These are phyloP conservation scores for Ceratobasidium sp. DNA, from an alignment of 1,284 basidiomycete genomes.

Conservation along the genomic window DNA sequence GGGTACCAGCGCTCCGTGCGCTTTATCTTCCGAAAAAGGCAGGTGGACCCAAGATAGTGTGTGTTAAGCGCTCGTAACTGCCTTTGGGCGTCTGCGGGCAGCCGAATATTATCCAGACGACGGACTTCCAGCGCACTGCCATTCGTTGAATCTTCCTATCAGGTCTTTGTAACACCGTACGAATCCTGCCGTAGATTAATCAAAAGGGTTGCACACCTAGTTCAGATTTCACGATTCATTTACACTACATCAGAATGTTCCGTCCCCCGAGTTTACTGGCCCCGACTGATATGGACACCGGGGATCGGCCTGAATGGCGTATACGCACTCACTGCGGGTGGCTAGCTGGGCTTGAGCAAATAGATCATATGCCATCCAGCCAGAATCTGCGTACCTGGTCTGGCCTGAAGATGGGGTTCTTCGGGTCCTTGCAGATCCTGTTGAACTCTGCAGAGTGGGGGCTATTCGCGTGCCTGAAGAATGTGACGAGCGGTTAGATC, in stretches of 20 bases:
- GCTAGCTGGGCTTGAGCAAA: not conserved
- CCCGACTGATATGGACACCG: too few relatives aligned
- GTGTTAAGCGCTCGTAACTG: not conserved
- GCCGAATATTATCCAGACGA: not conserved
- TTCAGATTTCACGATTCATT: not conserved
- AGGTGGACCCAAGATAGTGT: not conserved
- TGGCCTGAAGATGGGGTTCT: slow-evolving; percentile 4
- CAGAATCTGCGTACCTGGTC: not conserved
- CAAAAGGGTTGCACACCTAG: not conserved
- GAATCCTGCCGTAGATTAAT: too few relatives aligned
- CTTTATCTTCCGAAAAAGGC: not conserved
- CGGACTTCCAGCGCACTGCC: too few relatives aligned
- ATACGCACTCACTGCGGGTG: not conserved
- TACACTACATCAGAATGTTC: not conserved
- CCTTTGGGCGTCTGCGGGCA: too few relatives aligned
- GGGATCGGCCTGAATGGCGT: not conserved
- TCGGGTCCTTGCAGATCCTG: not conserved
- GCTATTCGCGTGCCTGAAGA: slow-evolving; percentile 2
- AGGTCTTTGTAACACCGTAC: too few relatives aligned
- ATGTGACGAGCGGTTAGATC: not conserved
- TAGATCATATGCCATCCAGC: not conserved
- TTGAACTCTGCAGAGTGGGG: slow-evolving; percentile 9
- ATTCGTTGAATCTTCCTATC: too few relatives aligned
- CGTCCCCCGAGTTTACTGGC: too few relatives aligned
- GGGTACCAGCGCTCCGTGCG: not conserved